These are phyloP conservation scores for Microcyclosporella mali DNA, from an alignment of 2,329 filamentous ascomycete species.

Conservation along the genomic window DNA sequence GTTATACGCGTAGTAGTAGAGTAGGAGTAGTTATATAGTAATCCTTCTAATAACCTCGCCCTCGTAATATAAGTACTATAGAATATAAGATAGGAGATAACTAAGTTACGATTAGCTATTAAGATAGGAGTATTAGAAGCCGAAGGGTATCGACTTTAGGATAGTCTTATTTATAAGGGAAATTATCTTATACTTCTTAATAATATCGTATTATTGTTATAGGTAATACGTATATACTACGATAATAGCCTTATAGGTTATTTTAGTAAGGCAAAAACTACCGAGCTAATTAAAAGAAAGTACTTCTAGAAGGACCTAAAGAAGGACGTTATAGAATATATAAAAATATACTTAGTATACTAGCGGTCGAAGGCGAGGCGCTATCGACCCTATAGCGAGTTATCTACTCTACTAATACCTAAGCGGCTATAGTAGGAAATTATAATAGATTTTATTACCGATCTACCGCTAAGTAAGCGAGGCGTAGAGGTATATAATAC, in stretches of 20 bases:
- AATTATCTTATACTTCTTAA: background rate
- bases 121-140: background rate
- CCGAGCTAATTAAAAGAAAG: background rate
- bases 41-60: background rate
- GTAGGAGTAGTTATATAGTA: background rate
- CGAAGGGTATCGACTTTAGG: background rate
- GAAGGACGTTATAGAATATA: constrained; percentile 1
- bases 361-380: constrained; percentile 1
- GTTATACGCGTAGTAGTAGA: background rate
- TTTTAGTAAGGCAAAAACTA: background rate
- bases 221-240: constrained; percentile 6
- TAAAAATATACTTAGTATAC: background rate
- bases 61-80: background rate
- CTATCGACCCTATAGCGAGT: constrained; percentile 1
- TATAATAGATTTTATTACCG: constrained; percentile 6
- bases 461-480: constrained; percentile 3
- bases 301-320: background rate
- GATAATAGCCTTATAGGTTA: constrained; percentile 1
- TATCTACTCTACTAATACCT: background rate
- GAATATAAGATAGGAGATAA: background rate
- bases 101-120: background rate
- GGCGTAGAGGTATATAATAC: constrained; percentile 6
- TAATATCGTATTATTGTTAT: background rate
- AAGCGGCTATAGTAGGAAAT: constrained; percentile 1
- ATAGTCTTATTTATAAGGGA: background rate